Conservation (phyloP, 768 basidiomycete genomes). For the Galerina sulciceps region DNA sequence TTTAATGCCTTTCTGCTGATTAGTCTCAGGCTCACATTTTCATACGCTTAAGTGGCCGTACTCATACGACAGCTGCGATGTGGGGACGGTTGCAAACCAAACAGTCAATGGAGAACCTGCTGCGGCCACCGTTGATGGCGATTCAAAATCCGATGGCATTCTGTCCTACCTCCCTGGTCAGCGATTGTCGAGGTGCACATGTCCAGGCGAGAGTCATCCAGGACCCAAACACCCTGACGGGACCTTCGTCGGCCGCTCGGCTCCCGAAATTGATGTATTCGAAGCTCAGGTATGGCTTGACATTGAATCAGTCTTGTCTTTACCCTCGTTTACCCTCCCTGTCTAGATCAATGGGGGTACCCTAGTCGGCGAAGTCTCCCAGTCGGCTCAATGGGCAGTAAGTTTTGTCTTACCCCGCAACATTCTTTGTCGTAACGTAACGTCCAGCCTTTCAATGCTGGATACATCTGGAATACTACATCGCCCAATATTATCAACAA, state of each 20-base stretch:
- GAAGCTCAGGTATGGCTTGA: conserved; percentile 67
- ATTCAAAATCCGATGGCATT: conserved; percentile 38
- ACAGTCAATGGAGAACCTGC: conserved; percentile 69
- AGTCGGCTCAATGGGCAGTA: conserved; percentile 84
- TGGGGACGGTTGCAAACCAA: conserved; percentile 86
- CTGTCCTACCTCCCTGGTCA: conserved; percentile 85
- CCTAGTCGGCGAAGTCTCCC: conserved; percentile 69
- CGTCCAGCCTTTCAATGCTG: conserved; percentile 72
- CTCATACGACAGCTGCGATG: conserved; percentile 81
- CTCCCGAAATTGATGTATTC: conserved; percentile 91
- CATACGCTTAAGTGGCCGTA: conserved; percentile 70
- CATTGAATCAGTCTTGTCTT: background rate
- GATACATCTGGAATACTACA: conserved; percentile 71
- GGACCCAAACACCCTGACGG: conserved; percentile 79
- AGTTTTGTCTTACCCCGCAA: conserved; percentile 27
- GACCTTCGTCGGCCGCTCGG: conserved; percentile 76
- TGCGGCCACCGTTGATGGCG: conserved; percentile 66
- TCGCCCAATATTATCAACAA: conserved; percentile 62
- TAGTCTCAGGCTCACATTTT: background rate
- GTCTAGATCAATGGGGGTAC: conserved; percentile 52
- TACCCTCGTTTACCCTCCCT: conserved; percentile 4
- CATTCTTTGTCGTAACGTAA: background rate
- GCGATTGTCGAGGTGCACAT: conserved; percentile 85
- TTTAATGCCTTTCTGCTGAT: background rate
- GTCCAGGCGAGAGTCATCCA: conserved; percentile 79